Evolutionary conservation across 805 yeast genomes (phyloP), one percentile per base, ranked within the genome.

Genomic region (Komagataella ulmi): DNA sequence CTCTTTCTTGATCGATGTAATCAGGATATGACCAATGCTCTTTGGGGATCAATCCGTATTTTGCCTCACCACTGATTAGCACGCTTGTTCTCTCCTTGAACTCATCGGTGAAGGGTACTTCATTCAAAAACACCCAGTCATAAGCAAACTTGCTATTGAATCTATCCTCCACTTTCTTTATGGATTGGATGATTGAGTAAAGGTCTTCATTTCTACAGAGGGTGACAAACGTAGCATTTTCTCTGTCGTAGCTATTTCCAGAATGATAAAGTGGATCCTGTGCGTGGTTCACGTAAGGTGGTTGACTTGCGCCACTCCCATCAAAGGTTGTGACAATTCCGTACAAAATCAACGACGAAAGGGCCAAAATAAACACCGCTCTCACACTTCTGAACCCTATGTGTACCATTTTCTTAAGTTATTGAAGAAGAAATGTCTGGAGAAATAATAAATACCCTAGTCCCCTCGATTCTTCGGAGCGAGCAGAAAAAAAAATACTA

Each of bases 201-300:
- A 71, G 48, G 46, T 74, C 77, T 1, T 56, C 51, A 54, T 73
- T 72, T 30, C 74, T 57, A 49, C 73, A 73, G n/a, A 74, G 56
- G 7, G 73, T 62, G 46, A 72, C 76, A 58, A 86, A 73, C 0
- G 87, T 77, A 3, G 88, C 91, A 55, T 76, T 81, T 55, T 72
- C 80, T 49, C 70, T 67, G 17, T 54, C 54, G 49, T 45, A 18
- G 17, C 7, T 17, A 14, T 17, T n/a, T n/a, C 24, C 30, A 18
- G 47, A 45, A 17, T 30, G 40, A 30, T 30, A 30, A 10, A 30
- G 40, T 30, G 40, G 40, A 14, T 30, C 40, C 14, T 30, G 40
- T 10, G n/a, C 7, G 40, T 30, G 40, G 40, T 30, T 30, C 14
- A 30, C 40, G 14, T 30, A 30, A 30, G 40, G 40, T 30, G 40